phyloP scores from a whole-genome alignment of 2,329 filamentous ascomycete genomes.

The Colletotrichum phormii region DNA sequence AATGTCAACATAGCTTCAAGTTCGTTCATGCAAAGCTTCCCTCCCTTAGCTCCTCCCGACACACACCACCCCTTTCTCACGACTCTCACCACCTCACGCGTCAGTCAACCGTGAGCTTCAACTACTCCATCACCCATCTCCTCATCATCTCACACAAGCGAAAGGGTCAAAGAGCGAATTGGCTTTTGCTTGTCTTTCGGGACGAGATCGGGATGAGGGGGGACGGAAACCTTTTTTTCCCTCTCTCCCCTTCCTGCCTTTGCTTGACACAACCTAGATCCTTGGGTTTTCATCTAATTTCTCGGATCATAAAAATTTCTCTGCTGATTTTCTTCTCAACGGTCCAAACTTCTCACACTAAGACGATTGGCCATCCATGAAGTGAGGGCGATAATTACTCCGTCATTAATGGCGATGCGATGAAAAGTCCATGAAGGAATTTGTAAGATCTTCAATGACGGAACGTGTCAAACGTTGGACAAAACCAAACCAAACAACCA shows the following conservation, averaged over 20 bases:
- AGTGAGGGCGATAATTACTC: slow-evolving; percentile 13
- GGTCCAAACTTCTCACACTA: neutral
- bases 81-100: neutral
- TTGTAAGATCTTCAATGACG: slow-evolving; percentile 1
- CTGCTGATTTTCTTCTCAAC: neutral
- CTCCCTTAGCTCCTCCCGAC: neutral
- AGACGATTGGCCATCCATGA: neutral
- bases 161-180: slow-evolving; percentile 14
- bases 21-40: slow-evolving; percentile 24
- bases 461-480: slow-evolving; percentile 9
- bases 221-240: neutral
- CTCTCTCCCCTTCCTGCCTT: neutral
- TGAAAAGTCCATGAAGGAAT: neutral
- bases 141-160: neutral
- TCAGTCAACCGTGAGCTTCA: neutral
- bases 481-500: neutral
- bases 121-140: neutral
- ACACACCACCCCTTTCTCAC: neutral
- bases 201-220: slow-evolving; percentile 9
- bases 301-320: neutral
- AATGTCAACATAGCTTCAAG: slow-evolving; percentile 13
- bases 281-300: neutral
- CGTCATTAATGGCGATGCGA: neutral
- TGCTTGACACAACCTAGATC: neutral
- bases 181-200: slow-evolving; percentile 1